Evolutionary conservation across 108 stramenopile species (phyloP).

Genomic region (Cyclotella atomus): DNA sequence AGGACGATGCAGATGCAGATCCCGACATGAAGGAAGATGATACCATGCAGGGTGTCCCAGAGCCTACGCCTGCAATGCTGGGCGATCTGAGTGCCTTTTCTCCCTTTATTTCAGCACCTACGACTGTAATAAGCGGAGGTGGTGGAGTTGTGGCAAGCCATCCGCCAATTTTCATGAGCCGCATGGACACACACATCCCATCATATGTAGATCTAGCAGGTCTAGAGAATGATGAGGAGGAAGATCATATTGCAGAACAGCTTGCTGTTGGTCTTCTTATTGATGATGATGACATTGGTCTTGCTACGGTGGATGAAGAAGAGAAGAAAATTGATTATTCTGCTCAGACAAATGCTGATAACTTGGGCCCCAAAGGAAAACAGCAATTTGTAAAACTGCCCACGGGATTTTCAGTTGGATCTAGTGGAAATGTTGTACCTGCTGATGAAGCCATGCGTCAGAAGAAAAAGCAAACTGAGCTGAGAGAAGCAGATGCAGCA

Average conservation of each 20-base stretch:
- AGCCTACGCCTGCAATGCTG: background rate
- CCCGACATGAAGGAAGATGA: background rate
- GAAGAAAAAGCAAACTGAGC: background rate
- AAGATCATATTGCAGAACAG: slow-evolving; percentile 51
- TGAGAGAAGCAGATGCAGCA: background rate
- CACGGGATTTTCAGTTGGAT: slow-evolving; percentile 37
- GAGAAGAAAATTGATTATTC: slow-evolving; percentile 19
- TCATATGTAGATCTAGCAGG: slow-evolving; percentile 21
- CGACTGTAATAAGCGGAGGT: slow-evolving; percentile 33
- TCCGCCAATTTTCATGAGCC: slow-evolving; percentile 46
- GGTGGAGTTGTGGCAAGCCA: slow-evolving; percentile 33
- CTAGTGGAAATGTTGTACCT: slow-evolving; percentile 41
- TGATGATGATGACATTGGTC: slow-evolving; percentile 27
- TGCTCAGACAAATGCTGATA: background rate
- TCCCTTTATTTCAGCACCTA: slow-evolving; percentile 32
- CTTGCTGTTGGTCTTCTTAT: slow-evolving; percentile 41
- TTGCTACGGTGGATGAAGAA: slow-evolving; percentile 22
- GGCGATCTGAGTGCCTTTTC: slow-evolving; percentile 22
- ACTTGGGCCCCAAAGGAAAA: slow-evolving; percentile 15
- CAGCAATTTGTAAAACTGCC: slow-evolving; percentile 43
- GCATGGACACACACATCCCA: slow-evolving; percentile 39
- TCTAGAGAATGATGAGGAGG: slow-evolving; percentile 21
- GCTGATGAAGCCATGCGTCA: slow-evolving; percentile 23
- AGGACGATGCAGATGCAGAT: background rate
- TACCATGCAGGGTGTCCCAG: background rate